Evolutionary conservation across 768 basidiomycete genomes (phyloP).

Genomic region (Kwoniella dejecticola): DNA sequence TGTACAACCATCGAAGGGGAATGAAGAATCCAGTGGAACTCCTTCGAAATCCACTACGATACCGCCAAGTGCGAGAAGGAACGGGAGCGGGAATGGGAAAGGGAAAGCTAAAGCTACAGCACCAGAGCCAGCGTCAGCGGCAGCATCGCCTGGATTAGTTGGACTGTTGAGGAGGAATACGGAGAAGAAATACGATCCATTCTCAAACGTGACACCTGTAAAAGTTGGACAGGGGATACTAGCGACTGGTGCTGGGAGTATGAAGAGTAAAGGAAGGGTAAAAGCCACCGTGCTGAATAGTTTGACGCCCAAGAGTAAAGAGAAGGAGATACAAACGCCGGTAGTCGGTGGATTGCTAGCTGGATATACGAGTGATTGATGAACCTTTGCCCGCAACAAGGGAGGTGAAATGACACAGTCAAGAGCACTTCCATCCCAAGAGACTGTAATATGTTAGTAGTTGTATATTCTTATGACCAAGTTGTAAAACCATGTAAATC

Average conservation of each 20-base stretch:
- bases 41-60: not conserved
- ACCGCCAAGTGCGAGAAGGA: not conserved
- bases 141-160: constrained; percentile 24
- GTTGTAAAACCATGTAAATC: no score
- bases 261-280: constrained; percentile 31
- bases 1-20: no score
- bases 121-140: not conserved
- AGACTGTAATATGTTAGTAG: no score
- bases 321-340: not conserved
- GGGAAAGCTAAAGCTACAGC: constrained; percentile 1
- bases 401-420: constrained; percentile 9
- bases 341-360: no score
- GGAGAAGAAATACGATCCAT: constrained; percentile 49
- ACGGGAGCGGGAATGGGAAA: constrained; percentile 17
- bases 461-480: no score
- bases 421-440: no score
- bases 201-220: constrained; percentile 18
- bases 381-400: no score
- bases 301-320: not conserved
- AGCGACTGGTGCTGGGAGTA: not conserved
- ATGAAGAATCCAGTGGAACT: constrained; percentile 32
- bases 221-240: not conserved
- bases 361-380: no score
- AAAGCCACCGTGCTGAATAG: constrained; percentile 20
- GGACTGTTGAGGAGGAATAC: constrained; percentile 39